Evolutionary conservation across 2,329 filamentous ascomycete genomes (phyloP), one percentile per base, ranked within the genome.

Genomic region (Truncatella angustata): DNA sequence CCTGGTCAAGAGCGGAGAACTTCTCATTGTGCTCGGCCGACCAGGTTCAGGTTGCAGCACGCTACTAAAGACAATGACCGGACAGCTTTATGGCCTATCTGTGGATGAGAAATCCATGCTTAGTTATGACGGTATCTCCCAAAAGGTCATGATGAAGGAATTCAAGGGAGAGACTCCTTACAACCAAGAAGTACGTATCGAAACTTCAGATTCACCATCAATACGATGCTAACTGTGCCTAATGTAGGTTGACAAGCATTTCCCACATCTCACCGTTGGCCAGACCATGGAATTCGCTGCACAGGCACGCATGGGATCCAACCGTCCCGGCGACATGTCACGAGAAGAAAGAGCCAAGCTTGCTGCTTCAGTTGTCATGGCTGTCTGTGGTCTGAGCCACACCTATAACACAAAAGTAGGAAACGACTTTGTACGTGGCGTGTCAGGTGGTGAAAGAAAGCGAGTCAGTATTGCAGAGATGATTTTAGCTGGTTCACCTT

Each of bases 391-490:
- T 58, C 82, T 91, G 26, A 82, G 81, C 32, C 87, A 91, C 60
- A 88, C 86, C 0, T 75, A 87, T 59, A 79, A 85, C 54, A 91
- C 88, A 5, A 87, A 86, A 60, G 86, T 92, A 11, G 89, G 89
- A 6, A 84, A 90, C 54, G 86, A 90, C 58, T 83, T 87, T 39
- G 77, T 91, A 10, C 82, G 87, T 1, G 89, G 89, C 45, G 80
- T 89, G 0, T 85, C 80, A 6, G 87, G 86, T 23, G 86, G 87
- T 34, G 86, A 90, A 66, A 76, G 85, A 51, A 92, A 94, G 72
- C 84, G 91, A 65, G 90, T 95, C 4, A 88, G 85, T 40, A 91
- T 94, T 55, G 88, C 87, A 1, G 90, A 94, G 68, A 90, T 89
- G 58, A 79, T 87, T 54, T 73, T 91, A 10, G 85, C 85, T 14